Conservation (phyloP, 306 rosid species). For the Morella rubra region DNA sequence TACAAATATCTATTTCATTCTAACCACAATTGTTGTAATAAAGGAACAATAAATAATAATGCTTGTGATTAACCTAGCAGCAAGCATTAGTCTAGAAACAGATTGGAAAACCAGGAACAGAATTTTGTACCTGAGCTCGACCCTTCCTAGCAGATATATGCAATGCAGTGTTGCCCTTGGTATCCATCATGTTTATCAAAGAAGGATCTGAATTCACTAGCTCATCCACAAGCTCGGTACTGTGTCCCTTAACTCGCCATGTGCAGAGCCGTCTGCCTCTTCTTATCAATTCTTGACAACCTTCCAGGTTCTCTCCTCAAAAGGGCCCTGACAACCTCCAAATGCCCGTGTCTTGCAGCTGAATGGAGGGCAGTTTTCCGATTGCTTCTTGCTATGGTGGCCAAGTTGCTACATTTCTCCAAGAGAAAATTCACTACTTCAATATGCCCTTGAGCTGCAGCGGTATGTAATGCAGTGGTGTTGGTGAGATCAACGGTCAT, state of each 20-base stretch:
- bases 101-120: conserved; percentile 7
- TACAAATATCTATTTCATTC: not conserved
- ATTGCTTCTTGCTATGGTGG: conserved; percentile 63
- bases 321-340: conserved; percentile 58
- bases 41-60: not conserved
- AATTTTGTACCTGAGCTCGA: conserved; percentile 50
- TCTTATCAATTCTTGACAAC: conserved; percentile 55
- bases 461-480: conserved; percentile 80
- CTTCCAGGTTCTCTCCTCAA: conserved; percentile 56
- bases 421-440: conserved; percentile 57
- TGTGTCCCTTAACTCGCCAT: conserved; percentile 83
- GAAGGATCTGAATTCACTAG: conserved; percentile 48
- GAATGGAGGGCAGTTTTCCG: conserved; percentile 82
- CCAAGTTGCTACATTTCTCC: conserved; percentile 44
- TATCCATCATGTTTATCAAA: conserved; percentile 54
- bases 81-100: not conserved
- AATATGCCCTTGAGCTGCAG: conserved; percentile 71
- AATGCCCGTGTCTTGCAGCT: conserved; percentile 71
- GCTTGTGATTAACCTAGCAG: not conserved
- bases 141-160: conserved; percentile 71
- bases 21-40: not conserved
- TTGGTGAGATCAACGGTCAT: conserved; percentile 75
- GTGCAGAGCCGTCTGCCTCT: conserved; percentile 83
- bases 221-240: conserved; percentile 57
- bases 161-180: conserved; percentile 71